Conservation (phyloP, 257 asterid genomes). For the Euphrasia confusa region DNA sequence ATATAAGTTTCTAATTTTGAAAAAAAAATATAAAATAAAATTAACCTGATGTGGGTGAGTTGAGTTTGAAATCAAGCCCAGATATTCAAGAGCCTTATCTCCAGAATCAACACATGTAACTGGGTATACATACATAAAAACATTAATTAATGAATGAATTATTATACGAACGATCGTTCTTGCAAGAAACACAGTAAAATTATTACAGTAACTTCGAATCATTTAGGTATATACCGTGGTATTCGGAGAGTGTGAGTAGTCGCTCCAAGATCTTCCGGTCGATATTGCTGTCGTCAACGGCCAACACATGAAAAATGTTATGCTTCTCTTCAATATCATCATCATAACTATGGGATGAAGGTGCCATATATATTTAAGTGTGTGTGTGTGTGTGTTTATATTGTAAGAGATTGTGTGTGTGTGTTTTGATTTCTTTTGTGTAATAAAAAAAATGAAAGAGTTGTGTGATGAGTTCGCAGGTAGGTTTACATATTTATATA, state of each 20-base stretch:
- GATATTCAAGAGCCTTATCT: constrained; percentile 53
- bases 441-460: not conserved
- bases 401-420: too few relatives aligned
- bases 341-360: too few relatives aligned
- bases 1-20: too few relatives aligned
- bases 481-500: not conserved
- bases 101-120: constrained; percentile 72
- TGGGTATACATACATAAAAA: constrained; percentile 21
- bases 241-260: constrained; percentile 48
- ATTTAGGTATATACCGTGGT: too few relatives aligned
- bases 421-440: too few relatives aligned
- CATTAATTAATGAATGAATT: not conserved
- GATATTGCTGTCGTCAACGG: constrained; percentile 51
- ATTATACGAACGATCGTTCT: too few relatives aligned
- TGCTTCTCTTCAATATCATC: constrained; percentile 21
- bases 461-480: not conserved
- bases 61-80: constrained; percentile 35
- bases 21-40: not conserved
- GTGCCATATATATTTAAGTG: too few relatives aligned
- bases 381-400: too few relatives aligned
- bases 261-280: constrained; percentile 53
- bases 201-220: too few relatives aligned
- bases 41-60: constrained; percentile 36
- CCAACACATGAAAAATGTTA: constrained; percentile 43
- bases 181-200: too few relatives aligned